Evolutionary conservation across 768 basidiomycete species (phyloP), one percentile per base, ranked within the genome.

Genomic region (Phylloporus sp.): DNA sequence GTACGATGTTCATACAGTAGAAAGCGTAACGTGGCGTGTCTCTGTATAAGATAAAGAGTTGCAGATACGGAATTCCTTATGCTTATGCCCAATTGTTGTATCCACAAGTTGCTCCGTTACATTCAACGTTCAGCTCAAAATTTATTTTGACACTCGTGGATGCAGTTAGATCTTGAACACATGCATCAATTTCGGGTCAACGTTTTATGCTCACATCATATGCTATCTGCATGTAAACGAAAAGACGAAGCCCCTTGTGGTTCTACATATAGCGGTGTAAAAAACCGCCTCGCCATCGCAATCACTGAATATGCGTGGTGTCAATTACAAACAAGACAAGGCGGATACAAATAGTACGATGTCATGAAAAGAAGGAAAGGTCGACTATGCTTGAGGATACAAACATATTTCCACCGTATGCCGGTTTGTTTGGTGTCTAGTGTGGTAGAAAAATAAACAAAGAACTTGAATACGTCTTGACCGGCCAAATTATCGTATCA

Each of bases 401-500:
- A 20, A 38, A 41, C 39, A 16, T 13, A 15, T 15, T 38, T 24
- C 39, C 35, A 18, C 18, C 35, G 5, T 18, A 24, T 15, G 12
- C 24, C 8, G 23, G 12, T 41, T 11, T 13, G 18, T 15, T 16
- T 6, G 23, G 22, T 10, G 22, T 23, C 38, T 39, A 23, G 22
- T 22, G 23, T 39, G 38, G 22, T 23, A 27, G 22, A 52, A 48
- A 13, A 41, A 36, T 4, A 27, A 48, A 43, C 6, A 44, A 8
- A 6, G 6, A 20, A 18, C n/a, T n/a, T n/a, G 31, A 22, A 34
- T 29, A 10, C 18, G 24, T 24, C 3, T 45, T 73, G 66, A 86
- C 47, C 79, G 74, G 60, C 10, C 7, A 20, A 22, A 89, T 74
- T 61, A 91, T 51, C 84, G 80, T 60, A 91, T 91, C 63, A 86